A percentile compares a stretch with the other conserved stretches of the same genome.
phyloP scores from a whole-genome alignment of 129 eudicot genomes.

The Flaveria robusta region DNA sequence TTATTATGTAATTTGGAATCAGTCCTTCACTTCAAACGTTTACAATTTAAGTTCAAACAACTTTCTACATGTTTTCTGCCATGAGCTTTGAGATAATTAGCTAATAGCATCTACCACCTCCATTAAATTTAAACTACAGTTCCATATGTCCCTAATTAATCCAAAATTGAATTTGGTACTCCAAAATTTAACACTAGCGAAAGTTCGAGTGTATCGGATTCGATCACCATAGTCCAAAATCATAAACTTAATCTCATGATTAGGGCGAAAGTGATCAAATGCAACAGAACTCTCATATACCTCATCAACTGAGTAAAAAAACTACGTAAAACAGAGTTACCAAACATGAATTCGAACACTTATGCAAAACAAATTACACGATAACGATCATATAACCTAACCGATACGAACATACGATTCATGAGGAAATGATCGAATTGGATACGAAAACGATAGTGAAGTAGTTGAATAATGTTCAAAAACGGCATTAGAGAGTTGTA shows the following conservation, averaged over 20 bases:
- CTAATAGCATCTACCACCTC: background rate
- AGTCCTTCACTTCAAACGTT: background rate
- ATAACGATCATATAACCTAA: conserved; percentile 23
- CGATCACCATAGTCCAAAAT: conserved; percentile 22
- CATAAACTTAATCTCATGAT: conserved; percentile 1
- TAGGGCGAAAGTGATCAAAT: conserved; percentile 25
- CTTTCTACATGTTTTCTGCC: background rate
- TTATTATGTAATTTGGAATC: no score
- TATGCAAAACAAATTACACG: background rate
- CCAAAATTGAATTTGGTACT: background rate
- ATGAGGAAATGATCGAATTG: background rate
- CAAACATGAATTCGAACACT: conserved; percentile 4
- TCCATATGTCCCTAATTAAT: conserved; percentile 1
- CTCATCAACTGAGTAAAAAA: conserved; percentile 11
- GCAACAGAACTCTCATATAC: background rate
- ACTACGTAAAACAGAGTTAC: background rate
- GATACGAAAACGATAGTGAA: background rate
- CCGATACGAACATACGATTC: conserved; percentile 6
- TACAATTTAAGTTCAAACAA: background rate
- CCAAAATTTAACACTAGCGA: background rate
- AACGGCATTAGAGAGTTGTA: conserved; percentile 8
- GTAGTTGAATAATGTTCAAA: background rate
- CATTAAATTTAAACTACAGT: conserved; percentile 14
- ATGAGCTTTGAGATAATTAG: background rate
- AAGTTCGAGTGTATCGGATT: background rate